phyloP scores from a whole-genome alignment of 768 basidiomycete genomes.

The Podaxis rugospora region DNA sequence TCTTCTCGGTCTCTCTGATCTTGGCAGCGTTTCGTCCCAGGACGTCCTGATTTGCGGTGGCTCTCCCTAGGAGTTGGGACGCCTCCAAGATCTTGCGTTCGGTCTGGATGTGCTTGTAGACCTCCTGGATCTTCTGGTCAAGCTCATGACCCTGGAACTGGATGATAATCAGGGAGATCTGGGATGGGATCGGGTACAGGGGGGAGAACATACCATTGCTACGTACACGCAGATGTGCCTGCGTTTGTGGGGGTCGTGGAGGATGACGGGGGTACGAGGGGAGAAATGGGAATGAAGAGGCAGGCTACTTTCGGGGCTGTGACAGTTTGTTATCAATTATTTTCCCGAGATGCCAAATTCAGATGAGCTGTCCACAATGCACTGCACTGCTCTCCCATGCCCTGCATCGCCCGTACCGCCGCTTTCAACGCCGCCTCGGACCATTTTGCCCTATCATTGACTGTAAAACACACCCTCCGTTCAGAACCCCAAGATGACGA shows the following conservation, averaged over 20 bases:
- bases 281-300: constrained; percentile 17
- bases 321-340: constrained; percentile 19
- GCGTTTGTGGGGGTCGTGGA: constrained; percentile 15
- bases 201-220: constrained; percentile 22
- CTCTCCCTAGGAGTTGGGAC: constrained; percentile 70
- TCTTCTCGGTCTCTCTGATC: constrained; percentile 82
- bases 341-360: constrained; percentile 11
- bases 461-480: constrained; percentile 7
- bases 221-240: constrained; percentile 19
- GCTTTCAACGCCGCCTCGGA: constrained; percentile 12
- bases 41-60: constrained; percentile 85
- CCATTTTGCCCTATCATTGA: constrained; percentile 7
- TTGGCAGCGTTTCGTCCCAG: constrained; percentile 75
- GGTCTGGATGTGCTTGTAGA: constrained; percentile 85
- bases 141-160: constrained; percentile 52
- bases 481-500: neutral
- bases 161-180: constrained; percentile 20
- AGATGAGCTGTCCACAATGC: neutral
- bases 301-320: constrained; percentile 16
- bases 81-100: constrained; percentile 93
- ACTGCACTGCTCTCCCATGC: constrained; percentile 11
- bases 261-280: constrained; percentile 25
- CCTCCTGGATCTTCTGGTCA: constrained; percentile 92
- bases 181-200: neutral
- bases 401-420: constrained; percentile 10